phyloP scores from a whole-genome alignment of 1,284 basidiomycete genomes.

The Peniophora sp. region DNA sequence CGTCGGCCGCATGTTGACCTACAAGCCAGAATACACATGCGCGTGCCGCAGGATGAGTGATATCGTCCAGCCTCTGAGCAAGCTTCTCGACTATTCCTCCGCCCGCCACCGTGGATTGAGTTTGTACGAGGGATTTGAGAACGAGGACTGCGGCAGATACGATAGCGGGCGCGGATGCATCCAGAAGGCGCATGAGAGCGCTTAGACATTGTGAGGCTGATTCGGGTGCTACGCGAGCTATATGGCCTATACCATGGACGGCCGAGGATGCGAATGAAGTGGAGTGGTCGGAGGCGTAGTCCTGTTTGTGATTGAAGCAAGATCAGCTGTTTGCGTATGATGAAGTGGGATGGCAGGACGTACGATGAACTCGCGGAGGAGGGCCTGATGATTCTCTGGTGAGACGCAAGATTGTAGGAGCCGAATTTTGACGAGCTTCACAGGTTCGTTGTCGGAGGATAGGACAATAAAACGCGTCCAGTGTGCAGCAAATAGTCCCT shows the following conservation, averaged over 20 bases:
- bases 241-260: constrained; percentile 72
- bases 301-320: constrained; percentile 33
- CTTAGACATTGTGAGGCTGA: constrained; percentile 65
- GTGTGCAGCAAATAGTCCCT: constrained; percentile 43
- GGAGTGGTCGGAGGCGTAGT: constrained; percentile 69
- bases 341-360: constrained; percentile 19
- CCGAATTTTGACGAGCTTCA: constrained; percentile 70
- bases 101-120: constrained; percentile 47
- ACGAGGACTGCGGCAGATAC: constrained; percentile 78
- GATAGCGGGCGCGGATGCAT: constrained; percentile 51
- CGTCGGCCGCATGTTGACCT: constrained; percentile 66
- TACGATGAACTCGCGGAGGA: constrained; percentile 80
- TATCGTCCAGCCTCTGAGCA: constrained; percentile 67
- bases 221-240: constrained; percentile 61
- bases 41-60: constrained; percentile 70
- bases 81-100: constrained; percentile 68
- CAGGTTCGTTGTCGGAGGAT: constrained; percentile 52
- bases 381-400: constrained; percentile 56
- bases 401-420: constrained; percentile 61
- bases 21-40: constrained; percentile 88
- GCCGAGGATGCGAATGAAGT: constrained; percentile 65
- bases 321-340: no score
- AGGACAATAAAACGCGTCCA: constrained; percentile 65
- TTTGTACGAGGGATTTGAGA: constrained; percentile 76
- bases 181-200: constrained; percentile 72